These are phyloP conservation scores for Pelargonium fulgidum DNA, from an alignment of 441 rosid genomes.

Conservation along the genomic window DNA sequence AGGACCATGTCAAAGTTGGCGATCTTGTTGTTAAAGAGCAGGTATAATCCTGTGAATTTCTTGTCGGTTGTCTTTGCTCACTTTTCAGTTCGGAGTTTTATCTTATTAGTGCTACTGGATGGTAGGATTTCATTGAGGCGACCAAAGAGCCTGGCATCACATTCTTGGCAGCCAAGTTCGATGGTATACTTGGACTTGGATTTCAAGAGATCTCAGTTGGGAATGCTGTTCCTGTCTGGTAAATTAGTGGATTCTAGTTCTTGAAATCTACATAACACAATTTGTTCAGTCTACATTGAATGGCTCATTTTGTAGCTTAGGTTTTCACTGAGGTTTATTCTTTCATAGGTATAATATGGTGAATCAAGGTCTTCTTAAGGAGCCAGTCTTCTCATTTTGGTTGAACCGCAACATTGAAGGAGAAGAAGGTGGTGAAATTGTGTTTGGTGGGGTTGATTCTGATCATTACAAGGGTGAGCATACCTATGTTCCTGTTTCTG, in stretches of 20 bases:
- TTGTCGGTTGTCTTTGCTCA: background rate
- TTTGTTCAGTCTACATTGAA: background rate
- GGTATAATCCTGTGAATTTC: slow-evolving; percentile 27
- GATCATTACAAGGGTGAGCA: slow-evolving; percentile 60
- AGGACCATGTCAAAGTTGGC: slow-evolving; percentile 68
- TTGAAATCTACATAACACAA: background rate
- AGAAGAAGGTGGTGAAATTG: slow-evolving; percentile 85
- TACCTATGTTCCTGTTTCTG: slow-evolving; percentile 57
- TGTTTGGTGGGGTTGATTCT: slow-evolving; percentile 70
- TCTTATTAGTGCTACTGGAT: background rate
- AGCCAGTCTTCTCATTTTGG: slow-evolving; percentile 72
- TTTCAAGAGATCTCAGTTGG: slow-evolving; percentile 72
- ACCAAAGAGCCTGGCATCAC: slow-evolving; percentile 55
- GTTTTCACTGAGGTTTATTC: background rate
- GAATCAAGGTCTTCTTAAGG: slow-evolving; percentile 45
- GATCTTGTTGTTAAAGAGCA: slow-evolving; percentile 56
- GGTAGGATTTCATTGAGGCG: slow-evolving; percentile 64
- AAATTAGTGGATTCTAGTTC: slow-evolving; percentile 8
- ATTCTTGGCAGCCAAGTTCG: slow-evolving; percentile 55
- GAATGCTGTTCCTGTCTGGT: slow-evolving; percentile 66
- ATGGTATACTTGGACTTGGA: slow-evolving; percentile 80
- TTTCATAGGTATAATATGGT: slow-evolving; percentile 64
- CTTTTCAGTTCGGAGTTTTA: background rate
- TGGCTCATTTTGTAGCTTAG: background rate
- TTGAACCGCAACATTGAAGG: slow-evolving; percentile 40